Conservation (phyloP, 805 yeast genomes). For the Barnettozyma vustinii region DNA sequence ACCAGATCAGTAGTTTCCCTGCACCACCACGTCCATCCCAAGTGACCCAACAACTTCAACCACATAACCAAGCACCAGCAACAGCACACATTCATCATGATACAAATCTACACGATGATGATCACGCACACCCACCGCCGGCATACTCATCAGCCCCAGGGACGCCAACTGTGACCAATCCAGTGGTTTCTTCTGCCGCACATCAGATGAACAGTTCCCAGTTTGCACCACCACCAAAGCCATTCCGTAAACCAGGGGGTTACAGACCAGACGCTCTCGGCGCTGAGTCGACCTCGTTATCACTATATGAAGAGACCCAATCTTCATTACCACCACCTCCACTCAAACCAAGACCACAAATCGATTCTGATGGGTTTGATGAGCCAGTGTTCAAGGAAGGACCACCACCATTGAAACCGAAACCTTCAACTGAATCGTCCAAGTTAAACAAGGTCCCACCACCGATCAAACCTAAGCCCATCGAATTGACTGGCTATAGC, state of each 20-base stretch:
- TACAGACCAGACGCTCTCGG: neutral
- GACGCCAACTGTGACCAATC: neutral
- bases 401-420: constrained; percentile 12
- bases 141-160: neutral
- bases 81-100: neutral
- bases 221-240: constrained; percentile 23
- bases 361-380: neutral
- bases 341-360: neutral
- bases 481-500: neutral
- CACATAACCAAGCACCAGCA: neutral
- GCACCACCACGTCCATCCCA: constrained; percentile 6
- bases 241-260: constrained; percentile 9
- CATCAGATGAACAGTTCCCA: constrained; percentile 1
- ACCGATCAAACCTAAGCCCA: constrained; percentile 1
- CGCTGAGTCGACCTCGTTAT: neutral
- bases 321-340: neutral
- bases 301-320: neutral
- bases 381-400: neutral
- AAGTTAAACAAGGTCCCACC: neutral
- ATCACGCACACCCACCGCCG: constrained; percentile 3
- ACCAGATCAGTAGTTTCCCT: neutral
- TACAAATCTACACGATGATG: neutral
- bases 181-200: neutral
- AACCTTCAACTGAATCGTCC: neutral
- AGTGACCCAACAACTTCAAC: neutral